Base-by-base conservation (phyloP, 805 yeast genomes). In the Lipomyces spencermartinsiae region DNA sequence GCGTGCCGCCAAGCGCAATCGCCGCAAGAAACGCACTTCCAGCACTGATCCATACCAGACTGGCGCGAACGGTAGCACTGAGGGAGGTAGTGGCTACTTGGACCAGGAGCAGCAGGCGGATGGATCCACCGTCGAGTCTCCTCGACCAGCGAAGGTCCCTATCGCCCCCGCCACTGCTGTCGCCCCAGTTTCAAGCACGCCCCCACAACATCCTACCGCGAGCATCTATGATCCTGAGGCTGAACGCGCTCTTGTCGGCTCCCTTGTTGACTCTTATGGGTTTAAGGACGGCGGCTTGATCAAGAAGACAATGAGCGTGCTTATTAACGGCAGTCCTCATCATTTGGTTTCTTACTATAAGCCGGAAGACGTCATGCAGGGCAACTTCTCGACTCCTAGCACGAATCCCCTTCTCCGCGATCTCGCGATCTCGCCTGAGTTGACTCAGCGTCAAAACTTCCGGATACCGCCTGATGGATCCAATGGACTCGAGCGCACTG, bases 291-390 rank as follows among this genome's bases (percentile, higher is more conserved):
- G 83, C 58, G 97, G 97, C 0, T 82, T 93, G 58, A 86, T 92
- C 68, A 93, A 93, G 77, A 92, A 93, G 77, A 91, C 98, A 0
- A 80, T 92, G 68, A 86, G 92, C 0, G 81, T 92, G 33, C 84
- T 87, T n/a, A 78, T 89, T 16, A 77, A 78, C 29, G 78, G 79
- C 25, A 68, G 73, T 37, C 74, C 73, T 6, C 77, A 75, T 65
- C 97, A 94, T 75, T 78, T 93, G 65, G 87, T 93, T 2, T 87
- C 93, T 8, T 93, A 93, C 78, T 93, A 92, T 76, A 81, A 85
- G 37, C 89, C 92, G 0, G 86, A 86, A 25, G 97, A 93, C 76
- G 95, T 92, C 3, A 75, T 86, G 62, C 80, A 81, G 43, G 87
- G 88, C 4, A 80, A 79, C 54, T 80, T 93, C 58, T 74, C 78